Evolutionary conservation across 108 stramenopile species (phyloP), one percentile per base, ranked within the genome.

Genomic region (Nitzschia palea): DNA sequence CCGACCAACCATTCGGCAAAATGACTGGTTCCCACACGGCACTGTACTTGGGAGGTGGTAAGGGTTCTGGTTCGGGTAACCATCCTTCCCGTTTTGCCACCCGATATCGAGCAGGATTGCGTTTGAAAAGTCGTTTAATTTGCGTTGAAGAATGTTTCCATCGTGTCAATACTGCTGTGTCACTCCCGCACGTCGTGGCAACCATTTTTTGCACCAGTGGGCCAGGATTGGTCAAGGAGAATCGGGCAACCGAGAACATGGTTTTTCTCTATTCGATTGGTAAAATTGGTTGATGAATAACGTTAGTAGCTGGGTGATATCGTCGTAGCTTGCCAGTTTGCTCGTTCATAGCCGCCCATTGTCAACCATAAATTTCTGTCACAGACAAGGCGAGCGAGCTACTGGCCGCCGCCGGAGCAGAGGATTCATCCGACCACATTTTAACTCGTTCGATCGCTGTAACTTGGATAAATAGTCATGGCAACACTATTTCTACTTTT

Each of bases 41-140:
- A 32, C 28, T 47, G 55, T 61, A 30, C 26, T 30, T 51, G 47
- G 47, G 73, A 47, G 35, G 42, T 44, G 65, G 63, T 12, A 66
- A 29, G 15, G 40, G 31, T 18, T 72, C 43, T 52, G 60, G 68
- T 33, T 54, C 48, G 5, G 34, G 43, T 26, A 58, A 28, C 44
- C 42, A 37, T 23, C 65, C 70, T 59, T 62, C 50, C 18, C 76
- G 71, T 32, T 78, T 75, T 31, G 60, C 55, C 0, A 90, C 54
- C 15, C 91, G 82, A 45, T 69, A 67, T 42, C 76, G 70, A 9
- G 87, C 88, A 31, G 91, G 91, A 67, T 81, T 70, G 29, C 88
- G 75, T 62, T 87, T 81, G 84, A 93, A 93, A 22, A 92, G 61
- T 25, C 91, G 85, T 48, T 93, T 89, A 37, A 86, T 84, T 77